phyloP scores from a whole-genome alignment of 495 filamentous ascomycete genomes.

The Pyronema omphalodes region DNA sequence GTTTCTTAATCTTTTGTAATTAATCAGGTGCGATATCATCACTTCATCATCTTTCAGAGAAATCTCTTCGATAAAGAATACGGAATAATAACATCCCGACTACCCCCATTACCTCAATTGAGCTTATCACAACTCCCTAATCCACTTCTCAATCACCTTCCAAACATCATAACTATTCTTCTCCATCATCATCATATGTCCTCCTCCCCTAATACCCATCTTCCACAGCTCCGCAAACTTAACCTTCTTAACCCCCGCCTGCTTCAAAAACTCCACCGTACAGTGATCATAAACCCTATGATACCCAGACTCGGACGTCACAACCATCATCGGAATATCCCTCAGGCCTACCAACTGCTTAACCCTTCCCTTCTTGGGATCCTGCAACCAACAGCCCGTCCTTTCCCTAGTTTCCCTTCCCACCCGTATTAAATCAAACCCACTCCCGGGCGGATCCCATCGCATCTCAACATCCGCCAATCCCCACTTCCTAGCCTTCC shows the following conservation, averaged over 20 bases:
- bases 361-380: background rate
- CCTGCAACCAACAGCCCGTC: background rate
- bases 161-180: constrained; percentile 6
- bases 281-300: constrained; percentile 13
- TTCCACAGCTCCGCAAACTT: constrained; percentile 4
- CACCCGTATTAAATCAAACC: background rate
- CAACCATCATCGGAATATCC: constrained; percentile 1
- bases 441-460: background rate
- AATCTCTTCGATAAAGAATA: too few relatives aligned
- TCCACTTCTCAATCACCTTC: constrained; percentile 2
- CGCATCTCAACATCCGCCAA: background rate
- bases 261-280: constrained; percentile 11
- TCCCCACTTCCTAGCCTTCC: background rate
- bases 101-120: too few relatives aligned
- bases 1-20: too few relatives aligned
- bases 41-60: too few relatives aligned
- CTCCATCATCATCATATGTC: constrained; percentile 13
- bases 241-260: constrained; percentile 7
- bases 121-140: background rate
- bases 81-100: background rate
- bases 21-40: too few relatives aligned
- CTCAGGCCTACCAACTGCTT: background rate
- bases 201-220: background rate
- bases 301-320: constrained; percentile 7
- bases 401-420: background rate